Evolutionary conservation across 2,329 filamentous ascomycete genomes (phyloP).

Genomic region (Tolypocladium cylindrosporum): DNA sequence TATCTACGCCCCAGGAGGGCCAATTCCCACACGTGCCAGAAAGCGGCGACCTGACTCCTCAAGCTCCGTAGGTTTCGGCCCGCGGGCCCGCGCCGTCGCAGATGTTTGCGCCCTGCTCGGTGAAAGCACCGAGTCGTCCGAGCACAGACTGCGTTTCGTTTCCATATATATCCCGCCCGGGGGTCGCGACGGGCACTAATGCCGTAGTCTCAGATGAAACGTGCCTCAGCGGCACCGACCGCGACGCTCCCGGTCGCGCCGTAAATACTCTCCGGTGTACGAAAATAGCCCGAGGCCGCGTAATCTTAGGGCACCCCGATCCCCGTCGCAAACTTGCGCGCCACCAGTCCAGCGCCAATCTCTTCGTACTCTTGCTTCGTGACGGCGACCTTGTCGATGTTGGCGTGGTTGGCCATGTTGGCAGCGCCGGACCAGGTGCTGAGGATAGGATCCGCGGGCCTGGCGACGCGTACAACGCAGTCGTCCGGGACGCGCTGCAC

Average conservation of each 20-base stretch:
- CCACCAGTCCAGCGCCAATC: constrained; percentile 65
- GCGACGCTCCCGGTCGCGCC: neutral
- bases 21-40: neutral
- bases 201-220: neutral
- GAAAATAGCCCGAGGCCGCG: neutral
- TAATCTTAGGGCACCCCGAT: constrained; percentile 3
- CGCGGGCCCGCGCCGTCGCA: neutral
- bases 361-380: constrained; percentile 88
- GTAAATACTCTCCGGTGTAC: neutral
- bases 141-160: neutral
- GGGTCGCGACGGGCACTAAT: neutral
- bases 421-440: constrained; percentile 84
- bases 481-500: constrained; percentile 63
- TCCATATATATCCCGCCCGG: neutral
- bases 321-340: constrained; percentile 51
- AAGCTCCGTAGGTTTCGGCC: neutral
- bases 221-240: neutral
- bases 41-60: no score
- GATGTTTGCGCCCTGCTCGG: neutral
- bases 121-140: neutral
- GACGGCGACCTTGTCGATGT: constrained; percentile 61
- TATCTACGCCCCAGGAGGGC: neutral
- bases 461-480: constrained; percentile 64
- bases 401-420: constrained; percentile 58
- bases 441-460: constrained; percentile 62